Evolutionary conservation across 2,329 filamentous ascomycete species (phyloP), one percentile per base, ranked within the genome.

Genomic region (Phaeosphaeriaceae sp.): DNA sequence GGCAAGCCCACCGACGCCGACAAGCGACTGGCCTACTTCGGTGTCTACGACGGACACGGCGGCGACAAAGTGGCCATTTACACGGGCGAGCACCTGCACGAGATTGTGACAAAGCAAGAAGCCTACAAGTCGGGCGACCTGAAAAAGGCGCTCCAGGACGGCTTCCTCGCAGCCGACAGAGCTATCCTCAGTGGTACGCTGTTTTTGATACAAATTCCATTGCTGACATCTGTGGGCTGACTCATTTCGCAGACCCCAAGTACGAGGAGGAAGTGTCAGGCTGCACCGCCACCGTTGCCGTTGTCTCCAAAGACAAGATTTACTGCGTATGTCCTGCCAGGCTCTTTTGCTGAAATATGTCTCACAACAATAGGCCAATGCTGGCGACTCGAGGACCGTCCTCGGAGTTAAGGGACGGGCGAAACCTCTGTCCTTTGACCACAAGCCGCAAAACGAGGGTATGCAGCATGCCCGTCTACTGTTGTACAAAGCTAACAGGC

Each of bases 231-330:
- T 22, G 5, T 19, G 48, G 53, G 69, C 74, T 78, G 68, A 78
- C 69, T 61, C 58, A 67, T 55, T 21, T 54, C 47, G 56, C 79
- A 99, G 95, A 99, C 80, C 92, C 95, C 66, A 92, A 91, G 79
- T 98, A 98, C 76, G 92, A 97, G 77, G 94, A 98, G 72, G 95
- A 99, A 80, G 93, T 98, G 56, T 99, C 95, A 61, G 95, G 95
- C 66, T 99, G 95, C 82, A 99, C 95, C 62, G 93, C 95, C 53
- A 95, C 95, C 52, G 94, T 97, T 67, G 90, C 90, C 68, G 83
- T 99, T 71, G 89, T 98, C 69, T 94, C 91, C 42, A 89, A 90
- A 72, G 89, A 95, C 78, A 97, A 96, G 81, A 93, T 99, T 78
- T 98, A 91, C 81, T 89, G 96, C 74, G 95, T 99, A 87, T 76